phyloP scores from a whole-genome alignment of 2,329 filamentous ascomycete species.

The Byssothecium circinans region DNA sequence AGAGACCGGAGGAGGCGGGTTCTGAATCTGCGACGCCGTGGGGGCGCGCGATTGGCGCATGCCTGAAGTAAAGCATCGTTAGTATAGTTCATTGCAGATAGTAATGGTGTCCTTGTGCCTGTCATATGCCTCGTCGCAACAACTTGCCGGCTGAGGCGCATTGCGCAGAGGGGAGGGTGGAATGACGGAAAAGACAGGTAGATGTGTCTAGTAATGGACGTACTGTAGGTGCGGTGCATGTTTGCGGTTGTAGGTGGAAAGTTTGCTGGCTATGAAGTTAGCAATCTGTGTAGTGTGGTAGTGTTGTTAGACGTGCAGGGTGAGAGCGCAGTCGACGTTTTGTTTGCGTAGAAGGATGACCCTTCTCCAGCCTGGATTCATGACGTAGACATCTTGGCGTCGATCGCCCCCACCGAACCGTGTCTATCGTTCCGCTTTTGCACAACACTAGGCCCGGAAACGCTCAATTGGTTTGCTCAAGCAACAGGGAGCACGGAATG shows the following conservation, averaged over 20 bases:
- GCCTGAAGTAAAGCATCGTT: constrained; percentile 1
- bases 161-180: background rate
- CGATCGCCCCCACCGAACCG: constrained; percentile 21
- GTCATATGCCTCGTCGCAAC: no score
- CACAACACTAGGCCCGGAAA: background rate
- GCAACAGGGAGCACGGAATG: background rate
- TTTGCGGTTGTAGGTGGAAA: constrained; percentile 12
- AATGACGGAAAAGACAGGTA: no score
- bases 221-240: constrained; percentile 92
- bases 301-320: constrained; percentile 10
- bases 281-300: constrained; percentile 1
- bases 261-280: constrained; percentile 1
- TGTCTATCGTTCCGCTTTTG: constrained; percentile 13
- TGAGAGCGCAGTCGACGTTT: constrained; percentile 22
- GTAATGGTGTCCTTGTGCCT: background rate
- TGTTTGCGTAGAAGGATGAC: constrained; percentile 18
- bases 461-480: constrained; percentile 10
- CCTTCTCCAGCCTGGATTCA: constrained; percentile 7
- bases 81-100: background rate
- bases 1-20: constrained; percentile 87
- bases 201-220: no score
- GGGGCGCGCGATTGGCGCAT: constrained; percentile 97
- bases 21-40: constrained; percentile 88
- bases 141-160: background rate
- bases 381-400: constrained; percentile 21